Percentiles rank a stretch among this genome's conserved stretches.
Conservation (phyloP, 768 basidiomycete genomes). For the Podaxis rugospora region DNA sequence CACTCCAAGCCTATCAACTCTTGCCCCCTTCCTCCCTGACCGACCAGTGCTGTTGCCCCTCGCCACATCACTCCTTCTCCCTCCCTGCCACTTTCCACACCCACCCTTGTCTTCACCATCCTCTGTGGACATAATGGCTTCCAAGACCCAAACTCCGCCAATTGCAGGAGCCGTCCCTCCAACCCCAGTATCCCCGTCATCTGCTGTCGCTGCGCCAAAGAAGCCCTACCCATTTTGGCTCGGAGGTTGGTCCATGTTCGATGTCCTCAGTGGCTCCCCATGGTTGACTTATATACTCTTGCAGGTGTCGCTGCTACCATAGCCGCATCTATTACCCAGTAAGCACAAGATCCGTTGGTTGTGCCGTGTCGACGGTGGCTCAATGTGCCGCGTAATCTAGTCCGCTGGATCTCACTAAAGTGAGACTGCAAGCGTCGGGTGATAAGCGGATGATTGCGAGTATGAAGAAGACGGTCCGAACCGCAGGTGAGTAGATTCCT, state of each 20-base stretch:
- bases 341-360: slow-evolving; percentile 19
- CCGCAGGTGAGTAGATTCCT: slow-evolving; percentile 48
- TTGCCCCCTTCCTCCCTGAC: not conserved
- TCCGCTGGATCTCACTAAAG: slow-evolving; percentile 87
- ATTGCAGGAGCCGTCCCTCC: not conserved
- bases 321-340: slow-evolving; percentile 88
- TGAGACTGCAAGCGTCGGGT: slow-evolving; percentile 85
- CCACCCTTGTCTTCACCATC: too few species aligned
- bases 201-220: slow-evolving; percentile 21
- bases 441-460: slow-evolving; percentile 89
- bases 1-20: not conserved
- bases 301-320: slow-evolving; percentile 79
- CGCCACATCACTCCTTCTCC: not conserved
- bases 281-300: not conserved
- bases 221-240: slow-evolving; percentile 85
- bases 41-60: not conserved
- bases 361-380: not conserved
- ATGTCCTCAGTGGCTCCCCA: not conserved
- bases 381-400: slow-evolving; percentile 26
- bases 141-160: not conserved
- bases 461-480: slow-evolving; percentile 76
- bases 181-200: not conserved
- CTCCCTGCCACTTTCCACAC: not conserved
- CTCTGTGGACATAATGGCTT: not conserved
- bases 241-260: slow-evolving; percentile 48